phyloP scores from a whole-genome alignment of 306 rosid genomes.

The Cucurbita ficifolia region DNA sequence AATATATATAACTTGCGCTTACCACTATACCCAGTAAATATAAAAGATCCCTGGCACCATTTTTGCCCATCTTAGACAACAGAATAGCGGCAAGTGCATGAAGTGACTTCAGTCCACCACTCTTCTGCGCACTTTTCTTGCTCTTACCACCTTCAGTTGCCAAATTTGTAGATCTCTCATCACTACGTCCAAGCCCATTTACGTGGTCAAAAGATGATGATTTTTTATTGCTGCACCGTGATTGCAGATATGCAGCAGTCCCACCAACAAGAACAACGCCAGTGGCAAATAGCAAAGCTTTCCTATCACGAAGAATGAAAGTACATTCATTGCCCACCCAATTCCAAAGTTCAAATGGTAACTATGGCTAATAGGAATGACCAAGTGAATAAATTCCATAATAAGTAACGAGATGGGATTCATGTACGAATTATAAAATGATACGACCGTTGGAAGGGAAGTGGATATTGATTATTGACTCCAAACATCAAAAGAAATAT shows the following conservation, averaged over 20 bases:
- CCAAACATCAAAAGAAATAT: neutral
- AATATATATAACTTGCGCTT: constrained; percentile 16
- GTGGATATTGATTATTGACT: neutral
- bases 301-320: constrained; percentile 30
- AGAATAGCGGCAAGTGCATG: constrained; percentile 69
- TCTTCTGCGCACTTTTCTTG: constrained; percentile 30
- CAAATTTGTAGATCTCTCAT: constrained; percentile 18
- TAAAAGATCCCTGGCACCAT: constrained; percentile 60
- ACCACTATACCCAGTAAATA: constrained; percentile 61
- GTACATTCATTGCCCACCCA: neutral
- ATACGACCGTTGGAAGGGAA: neutral
- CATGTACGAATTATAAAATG: neutral
- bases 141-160: constrained; percentile 12
- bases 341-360: neutral
- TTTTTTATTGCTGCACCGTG: constrained; percentile 38
- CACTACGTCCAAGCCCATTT: constrained; percentile 35
- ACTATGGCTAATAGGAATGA: neutral
- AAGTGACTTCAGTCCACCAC: constrained; percentile 55
- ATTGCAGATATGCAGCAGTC: constrained; percentile 64
- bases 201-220: constrained; percentile 21
- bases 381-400: neutral
- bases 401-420: neutral
- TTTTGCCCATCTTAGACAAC: constrained; percentile 54
- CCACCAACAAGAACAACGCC: constrained; percentile 80
- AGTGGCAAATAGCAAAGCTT: constrained; percentile 70